A percentile compares a stretch with the other conserved stretches of the same genome.
Conservation (phyloP, 2,329 filamentous ascomycete species). For the Aspergillus sp. region DNA sequence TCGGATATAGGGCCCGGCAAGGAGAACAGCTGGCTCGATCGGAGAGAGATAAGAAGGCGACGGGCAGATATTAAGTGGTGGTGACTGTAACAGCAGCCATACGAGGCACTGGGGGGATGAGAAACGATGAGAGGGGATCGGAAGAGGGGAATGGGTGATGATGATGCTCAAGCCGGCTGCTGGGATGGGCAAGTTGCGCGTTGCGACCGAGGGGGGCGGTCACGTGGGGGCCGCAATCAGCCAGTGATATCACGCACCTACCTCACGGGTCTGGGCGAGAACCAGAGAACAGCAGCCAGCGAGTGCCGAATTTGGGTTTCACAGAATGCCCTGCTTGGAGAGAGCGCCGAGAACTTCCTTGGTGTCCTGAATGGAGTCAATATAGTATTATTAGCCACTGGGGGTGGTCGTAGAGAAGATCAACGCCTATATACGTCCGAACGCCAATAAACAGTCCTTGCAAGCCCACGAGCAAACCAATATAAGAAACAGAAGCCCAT, state of each 20-base stretch:
- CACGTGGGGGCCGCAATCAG: constrained; percentile 36
- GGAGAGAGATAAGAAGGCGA: constrained; percentile 11
- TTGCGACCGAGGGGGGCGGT: constrained; percentile 28
- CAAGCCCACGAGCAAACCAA: constrained; percentile 15
- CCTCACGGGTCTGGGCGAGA: constrained; percentile 35
- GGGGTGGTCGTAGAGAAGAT: constrained; percentile 17
- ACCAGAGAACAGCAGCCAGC: constrained; percentile 14
- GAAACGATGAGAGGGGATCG: constrained; percentile 15
- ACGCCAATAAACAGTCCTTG: constrained; percentile 23
- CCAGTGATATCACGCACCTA: constrained; percentile 43
- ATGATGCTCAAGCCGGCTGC: constrained; percentile 14
- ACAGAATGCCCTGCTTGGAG: constrained; percentile 27
- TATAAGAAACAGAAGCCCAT: constrained; percentile 23
- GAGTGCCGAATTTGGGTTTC: neutral
- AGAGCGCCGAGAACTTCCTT: constrained; percentile 30
- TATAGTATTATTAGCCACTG: constrained; percentile 35
- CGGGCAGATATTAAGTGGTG: constrained; percentile 8
- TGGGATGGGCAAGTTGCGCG: constrained; percentile 22
- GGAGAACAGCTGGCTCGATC: constrained; percentile 15
- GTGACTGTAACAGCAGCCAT: constrained; percentile 20
- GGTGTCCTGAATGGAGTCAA: constrained; percentile 29
- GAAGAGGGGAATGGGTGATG: constrained; percentile 10
- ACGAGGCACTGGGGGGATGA: constrained; percentile 10
- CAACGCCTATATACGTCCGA: constrained; percentile 34
- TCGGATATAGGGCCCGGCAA: constrained; percentile 36